Base-by-base conservation (phyloP, 148 eudicot genomes). In the Camellia japonica region DNA sequence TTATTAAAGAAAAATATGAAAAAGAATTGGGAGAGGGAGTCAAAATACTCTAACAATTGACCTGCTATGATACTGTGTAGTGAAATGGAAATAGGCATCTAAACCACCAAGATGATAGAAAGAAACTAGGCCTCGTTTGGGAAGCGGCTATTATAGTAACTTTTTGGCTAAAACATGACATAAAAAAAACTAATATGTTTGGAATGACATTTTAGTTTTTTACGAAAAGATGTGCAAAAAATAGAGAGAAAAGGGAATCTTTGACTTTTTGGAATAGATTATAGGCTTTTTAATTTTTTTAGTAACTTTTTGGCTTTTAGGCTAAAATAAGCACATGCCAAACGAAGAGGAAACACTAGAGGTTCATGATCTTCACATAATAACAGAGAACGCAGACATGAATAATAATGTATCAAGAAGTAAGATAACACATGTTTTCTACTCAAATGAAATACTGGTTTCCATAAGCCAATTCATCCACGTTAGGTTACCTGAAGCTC, bases 401-500 rank as follows among this genome's bases (percentile, higher is more conserved):
- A 5, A 19, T 47, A 75, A 43, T 15, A 10, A 51, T 14, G 20
- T 30, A 49, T 38, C 49, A 41, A 9, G 43, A 46, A 19, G 56
- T 61, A 9, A 61, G 56, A 61, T 41, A 7, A 58, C 14, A 18
- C 8, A 20, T 16, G 13, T 14, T 47, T 52, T 47, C 60, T 76
- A 47, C 12, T 14, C 15, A n/a, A 42, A 20, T 15, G 14, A n/a
- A 30, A 51, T 54, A 58, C 18, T 66, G 9, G 52, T 67, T 49
- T 44, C 61, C 51, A 15, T 68, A 23, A 8, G 42, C 80, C 80
- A 49, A 42, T 46, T 68, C 16, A 70, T 65, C 30, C 46, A 78
- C 14, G 74, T 60, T 38, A 8, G 19, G 75, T 79, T 88, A 92
- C 96, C 95, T 90, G 91, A 84, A 94, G 91, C 83, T 93, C 93